A percentile compares a stretch with the other conserved stretches of the same genome.
phyloP scores from a whole-genome alignment of 139 green algal species.

The Gonium pectorale region DNA sequence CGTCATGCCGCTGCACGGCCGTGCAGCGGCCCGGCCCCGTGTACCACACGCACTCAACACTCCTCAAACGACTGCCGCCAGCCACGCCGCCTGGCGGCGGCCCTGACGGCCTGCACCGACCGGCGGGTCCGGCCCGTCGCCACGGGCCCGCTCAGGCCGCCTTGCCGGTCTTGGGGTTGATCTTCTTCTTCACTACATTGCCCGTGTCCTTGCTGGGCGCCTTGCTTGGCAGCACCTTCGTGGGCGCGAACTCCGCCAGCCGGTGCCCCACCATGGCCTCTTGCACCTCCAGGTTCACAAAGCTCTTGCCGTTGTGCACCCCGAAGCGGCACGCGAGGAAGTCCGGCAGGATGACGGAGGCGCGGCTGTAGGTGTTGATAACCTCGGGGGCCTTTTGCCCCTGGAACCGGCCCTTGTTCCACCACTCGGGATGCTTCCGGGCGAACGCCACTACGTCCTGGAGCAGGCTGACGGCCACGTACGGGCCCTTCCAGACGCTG shows the following conservation, averaged over 20 bases:
- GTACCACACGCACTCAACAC: too few relatives aligned
- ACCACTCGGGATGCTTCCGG: conserved; percentile 67
- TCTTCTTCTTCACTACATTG: conserved; percentile 36
- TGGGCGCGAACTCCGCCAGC: conserved; percentile 69
- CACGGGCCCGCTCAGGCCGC: not conserved
- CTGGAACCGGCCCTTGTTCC: conserved; percentile 64
- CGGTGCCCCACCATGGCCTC: conserved; percentile 73
- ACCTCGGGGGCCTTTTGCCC: conserved; percentile 66
- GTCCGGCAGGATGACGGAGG: conserved; percentile 64
- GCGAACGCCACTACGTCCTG: conserved; percentile 63
- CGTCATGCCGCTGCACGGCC: too few relatives aligned
- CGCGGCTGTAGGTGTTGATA: conserved; percentile 63
- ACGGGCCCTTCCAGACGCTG: conserved; percentile 71
- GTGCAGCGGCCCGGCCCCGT: too few relatives aligned
- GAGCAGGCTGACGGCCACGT: conserved; percentile 66
- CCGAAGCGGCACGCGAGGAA: conserved; percentile 71
- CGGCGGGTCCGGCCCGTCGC: not conserved
- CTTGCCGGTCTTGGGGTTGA: conserved; percentile 62
- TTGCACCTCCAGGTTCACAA: conserved; percentile 50
- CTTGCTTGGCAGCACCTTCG: conserved; percentile 45
- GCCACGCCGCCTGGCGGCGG: too few relatives aligned
- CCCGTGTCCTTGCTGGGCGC: conserved; percentile 49
- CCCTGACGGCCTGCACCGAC: too few relatives aligned
- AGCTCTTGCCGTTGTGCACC: conserved; percentile 67
- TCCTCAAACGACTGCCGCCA: too few relatives aligned